Conservation (phyloP, 179 eudicot species). For the Vitellaria paradoxa region DNA sequence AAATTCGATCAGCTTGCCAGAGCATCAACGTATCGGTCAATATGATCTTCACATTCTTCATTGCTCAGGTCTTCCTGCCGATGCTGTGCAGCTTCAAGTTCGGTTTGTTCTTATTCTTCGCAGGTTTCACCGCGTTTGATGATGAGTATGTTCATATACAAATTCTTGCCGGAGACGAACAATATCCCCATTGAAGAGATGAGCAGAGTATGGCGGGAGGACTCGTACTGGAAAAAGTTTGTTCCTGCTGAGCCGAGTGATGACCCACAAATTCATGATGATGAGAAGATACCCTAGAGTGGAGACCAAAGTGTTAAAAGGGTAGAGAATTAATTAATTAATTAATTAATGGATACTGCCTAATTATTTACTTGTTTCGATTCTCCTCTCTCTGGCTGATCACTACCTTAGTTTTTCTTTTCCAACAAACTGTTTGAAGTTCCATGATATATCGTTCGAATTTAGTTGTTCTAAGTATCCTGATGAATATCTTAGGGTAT, state of each 20-base stretch:
- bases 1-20: conserved; percentile 41
- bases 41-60: conserved; percentile 41
- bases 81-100: conserved; percentile 39
- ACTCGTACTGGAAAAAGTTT: conserved; percentile 32
- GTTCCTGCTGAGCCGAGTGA: not conserved
- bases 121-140: conserved; percentile 12
- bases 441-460: no score
- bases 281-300: not conserved
- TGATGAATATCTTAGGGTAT: no score
- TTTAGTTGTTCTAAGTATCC: no score
- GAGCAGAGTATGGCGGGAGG: conserved; percentile 31
- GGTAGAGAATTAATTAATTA: no score
- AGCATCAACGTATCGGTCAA: conserved; percentile 38
- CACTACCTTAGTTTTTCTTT: no score
- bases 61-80: conserved; percentile 34
- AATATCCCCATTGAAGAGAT: conserved; percentile 42
- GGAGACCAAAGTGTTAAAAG: conserved; percentile 6
- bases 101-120: conserved; percentile 35
- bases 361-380: no score
- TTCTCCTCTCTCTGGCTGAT: no score
- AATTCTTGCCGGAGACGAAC: conserved; percentile 44
- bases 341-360: no score
- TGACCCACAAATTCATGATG: not conserved
- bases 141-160: conserved; percentile 25
- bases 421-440: no score